Conservation (phyloP, 2,329 filamentous ascomycete genomes). For the Dryadomyces quercivorus region DNA sequence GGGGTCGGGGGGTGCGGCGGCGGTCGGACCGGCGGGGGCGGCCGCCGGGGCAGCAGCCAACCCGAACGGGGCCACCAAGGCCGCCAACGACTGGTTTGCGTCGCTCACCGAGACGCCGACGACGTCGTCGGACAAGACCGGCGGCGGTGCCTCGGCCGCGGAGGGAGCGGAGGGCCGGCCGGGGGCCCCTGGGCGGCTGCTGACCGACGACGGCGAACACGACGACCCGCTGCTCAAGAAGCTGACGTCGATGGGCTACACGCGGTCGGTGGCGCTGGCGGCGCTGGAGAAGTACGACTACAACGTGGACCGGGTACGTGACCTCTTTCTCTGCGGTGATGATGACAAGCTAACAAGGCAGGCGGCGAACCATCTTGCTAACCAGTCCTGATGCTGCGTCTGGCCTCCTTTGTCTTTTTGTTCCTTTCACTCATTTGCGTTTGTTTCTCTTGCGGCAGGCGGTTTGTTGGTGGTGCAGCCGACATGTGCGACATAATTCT, state of each 20-base stretch:
- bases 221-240: conserved; percentile 89
- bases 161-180: conserved; percentile 11
- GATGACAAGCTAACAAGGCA: not conserved
- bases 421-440: not conserved
- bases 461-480: not conserved
- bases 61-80: not conserved
- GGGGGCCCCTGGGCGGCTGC: conserved; percentile 42
- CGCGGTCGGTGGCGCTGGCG: conserved; percentile 56
- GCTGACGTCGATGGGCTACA: conserved; percentile 80
- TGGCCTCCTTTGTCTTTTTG: not conserved
- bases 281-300: conserved; percentile 94
- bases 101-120: not conserved
- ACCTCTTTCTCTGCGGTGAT: too few species aligned
- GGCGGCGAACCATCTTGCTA: not conserved
- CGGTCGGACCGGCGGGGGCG: conserved; percentile 9
- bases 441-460: not conserved
- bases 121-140: not conserved
- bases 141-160: conserved; percentile 16
- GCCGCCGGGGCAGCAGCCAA: too few species aligned
- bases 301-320: conserved; percentile 77
- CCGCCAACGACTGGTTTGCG: conserved; percentile 59
- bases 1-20: too few species aligned
- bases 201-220: conserved; percentile 64
- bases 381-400: not conserved
- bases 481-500: too few species aligned